A percentile compares a stretch with the other conserved stretches of the same genome.
Evolutionary conservation across 306 rosid species (phyloP).

Genomic region (Carpinus fangiana): DNA sequence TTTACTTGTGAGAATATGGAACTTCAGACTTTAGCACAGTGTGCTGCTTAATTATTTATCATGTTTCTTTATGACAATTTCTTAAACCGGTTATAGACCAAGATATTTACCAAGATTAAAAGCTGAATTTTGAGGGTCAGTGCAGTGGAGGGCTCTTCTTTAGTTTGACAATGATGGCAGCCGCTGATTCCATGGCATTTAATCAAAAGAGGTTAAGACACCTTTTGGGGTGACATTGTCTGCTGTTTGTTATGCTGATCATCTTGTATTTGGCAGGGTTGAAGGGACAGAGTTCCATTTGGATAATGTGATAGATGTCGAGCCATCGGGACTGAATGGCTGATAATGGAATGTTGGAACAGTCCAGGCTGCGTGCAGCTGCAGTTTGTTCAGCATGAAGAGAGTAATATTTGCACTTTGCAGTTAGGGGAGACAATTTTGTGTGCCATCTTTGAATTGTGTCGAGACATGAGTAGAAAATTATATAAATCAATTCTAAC

Average conservation of each 20-base stretch:
- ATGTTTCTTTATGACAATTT: neutral
- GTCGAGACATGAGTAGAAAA: too few species aligned
- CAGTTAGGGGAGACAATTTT: neutral
- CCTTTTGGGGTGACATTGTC: conserved; percentile 54
- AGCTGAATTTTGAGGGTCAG: neutral
- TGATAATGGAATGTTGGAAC: conserved; percentile 43
- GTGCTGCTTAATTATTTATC: neutral
- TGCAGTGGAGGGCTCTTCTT: neutral
- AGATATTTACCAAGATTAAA: neutral
- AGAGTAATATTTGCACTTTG: conserved; percentile 43
- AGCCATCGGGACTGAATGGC: conserved; percentile 58
- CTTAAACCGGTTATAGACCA: neutral
- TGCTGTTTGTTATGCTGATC: conserved; percentile 48
- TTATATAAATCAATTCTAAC: too few species aligned
- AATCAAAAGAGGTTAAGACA: conserved; percentile 43
- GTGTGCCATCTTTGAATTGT: too few species aligned
- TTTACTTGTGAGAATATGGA: neutral
- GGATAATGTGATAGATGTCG: conserved; percentile 45
- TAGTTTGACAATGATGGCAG: conserved; percentile 35
- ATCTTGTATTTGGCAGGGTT: conserved; percentile 37
- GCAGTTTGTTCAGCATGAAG: conserved; percentile 58
- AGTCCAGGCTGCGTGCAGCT: conserved; percentile 31
- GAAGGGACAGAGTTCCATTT: conserved; percentile 64
- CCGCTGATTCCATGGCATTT: conserved; percentile 54
- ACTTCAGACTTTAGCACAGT: neutral